phyloP scores from a whole-genome alignment of 768 basidiomycete genomes.

The Lyophyllum atratum region DNA sequence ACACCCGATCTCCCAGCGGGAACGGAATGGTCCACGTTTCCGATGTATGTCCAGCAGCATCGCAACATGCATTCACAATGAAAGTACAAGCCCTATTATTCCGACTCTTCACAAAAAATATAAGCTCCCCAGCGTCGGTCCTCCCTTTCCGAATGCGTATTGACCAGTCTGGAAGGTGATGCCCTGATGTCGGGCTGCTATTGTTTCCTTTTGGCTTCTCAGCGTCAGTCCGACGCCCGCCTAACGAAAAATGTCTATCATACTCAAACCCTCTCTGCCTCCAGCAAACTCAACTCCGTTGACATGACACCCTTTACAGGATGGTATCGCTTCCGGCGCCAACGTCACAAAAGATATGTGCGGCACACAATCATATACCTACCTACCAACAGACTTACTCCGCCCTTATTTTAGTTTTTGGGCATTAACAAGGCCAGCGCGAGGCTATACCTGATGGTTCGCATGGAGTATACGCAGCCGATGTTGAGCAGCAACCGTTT shows the following conservation, averaged over 20 bases:
- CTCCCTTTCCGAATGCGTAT: slow-evolving; percentile 36
- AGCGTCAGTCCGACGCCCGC: slow-evolving; percentile 27
- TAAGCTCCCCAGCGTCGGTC: slow-evolving; percentile 33
- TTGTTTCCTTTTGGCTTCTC: slow-evolving; percentile 45
- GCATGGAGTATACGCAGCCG: slow-evolving; percentile 40
- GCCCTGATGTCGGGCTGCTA: slow-evolving; percentile 49
- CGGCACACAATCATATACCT: slow-evolving; percentile 50
- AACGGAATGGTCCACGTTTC: not conserved
- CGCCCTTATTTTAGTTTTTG: slow-evolving; percentile 41
- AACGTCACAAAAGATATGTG: slow-evolving; percentile 51
- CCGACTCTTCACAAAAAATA: slow-evolving; percentile 20
- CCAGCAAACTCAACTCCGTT: slow-evolving; percentile 44
- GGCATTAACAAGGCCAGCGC: slow-evolving; percentile 43
- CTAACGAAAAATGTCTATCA: slow-evolving; percentile 31
- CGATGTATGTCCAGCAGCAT: slow-evolving; percentile 20
- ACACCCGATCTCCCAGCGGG: slow-evolving; percentile 11
- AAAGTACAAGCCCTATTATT: slow-evolving; percentile 35
- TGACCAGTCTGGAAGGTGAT: slow-evolving; percentile 37
- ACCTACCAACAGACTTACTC: slow-evolving; percentile 45
- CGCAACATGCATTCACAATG: slow-evolving; percentile 40
- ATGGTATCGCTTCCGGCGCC: slow-evolving; percentile 35
- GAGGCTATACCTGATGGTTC: slow-evolving; percentile 40
- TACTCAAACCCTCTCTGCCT: slow-evolving; percentile 40
- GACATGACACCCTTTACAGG: slow-evolving; percentile 55
- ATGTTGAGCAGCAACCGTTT: slow-evolving; percentile 44